Evolutionary conservation across 2,329 filamentous ascomycete genomes (phyloP).

Genomic region (Myriangium duriaei): DNA sequence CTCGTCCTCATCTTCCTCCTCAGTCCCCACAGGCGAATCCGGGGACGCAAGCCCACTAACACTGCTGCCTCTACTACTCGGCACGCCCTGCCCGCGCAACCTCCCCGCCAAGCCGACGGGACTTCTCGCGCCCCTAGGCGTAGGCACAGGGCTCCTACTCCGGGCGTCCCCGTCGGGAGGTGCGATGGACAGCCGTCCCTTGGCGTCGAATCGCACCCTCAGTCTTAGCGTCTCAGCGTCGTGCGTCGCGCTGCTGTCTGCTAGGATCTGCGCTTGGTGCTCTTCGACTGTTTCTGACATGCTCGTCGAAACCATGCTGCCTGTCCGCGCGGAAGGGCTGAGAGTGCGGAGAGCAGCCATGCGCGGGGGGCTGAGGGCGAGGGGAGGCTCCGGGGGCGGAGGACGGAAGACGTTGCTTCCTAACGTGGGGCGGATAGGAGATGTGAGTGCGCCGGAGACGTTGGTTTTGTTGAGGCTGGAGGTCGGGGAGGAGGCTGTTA

Average conservation of each 20-base stretch:
- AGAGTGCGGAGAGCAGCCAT: conserved; percentile 3
- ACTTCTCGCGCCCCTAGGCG: background rate
- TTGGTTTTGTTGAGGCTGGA: background rate
- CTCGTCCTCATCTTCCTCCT: conserved; percentile 11
- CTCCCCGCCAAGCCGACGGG: conserved; percentile 5
- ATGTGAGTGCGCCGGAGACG: background rate
- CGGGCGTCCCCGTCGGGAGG: background rate
- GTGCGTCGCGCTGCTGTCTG: background rate
- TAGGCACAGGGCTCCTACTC: background rate
- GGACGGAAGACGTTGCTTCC: conserved; percentile 19
- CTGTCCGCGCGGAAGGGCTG: conserved; percentile 1
- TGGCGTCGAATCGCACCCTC: conserved; percentile 4
- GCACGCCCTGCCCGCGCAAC: conserved; percentile 14
- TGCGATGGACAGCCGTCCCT: conserved; percentile 1
- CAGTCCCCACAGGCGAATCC: too few relatives aligned
- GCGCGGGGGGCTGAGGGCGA: conserved; percentile 2
- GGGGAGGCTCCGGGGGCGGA: conserved; percentile 21
- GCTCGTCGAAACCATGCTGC: conserved; percentile 1
- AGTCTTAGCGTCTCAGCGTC: conserved; percentile 8
- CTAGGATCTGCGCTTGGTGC: background rate
- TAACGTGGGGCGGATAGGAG: conserved; percentile 1
- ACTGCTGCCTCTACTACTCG: conserved; percentile 13
- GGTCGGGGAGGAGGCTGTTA: conserved; percentile 3
- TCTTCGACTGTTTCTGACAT: background rate
- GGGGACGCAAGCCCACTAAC: conserved; percentile 24